A percentile compares a stretch with the other conserved stretches of the same genome.
These are phyloP conservation scores for Senna tora DNA, from an alignment of 306 rosid genomes.

Conservation along the genomic window DNA sequence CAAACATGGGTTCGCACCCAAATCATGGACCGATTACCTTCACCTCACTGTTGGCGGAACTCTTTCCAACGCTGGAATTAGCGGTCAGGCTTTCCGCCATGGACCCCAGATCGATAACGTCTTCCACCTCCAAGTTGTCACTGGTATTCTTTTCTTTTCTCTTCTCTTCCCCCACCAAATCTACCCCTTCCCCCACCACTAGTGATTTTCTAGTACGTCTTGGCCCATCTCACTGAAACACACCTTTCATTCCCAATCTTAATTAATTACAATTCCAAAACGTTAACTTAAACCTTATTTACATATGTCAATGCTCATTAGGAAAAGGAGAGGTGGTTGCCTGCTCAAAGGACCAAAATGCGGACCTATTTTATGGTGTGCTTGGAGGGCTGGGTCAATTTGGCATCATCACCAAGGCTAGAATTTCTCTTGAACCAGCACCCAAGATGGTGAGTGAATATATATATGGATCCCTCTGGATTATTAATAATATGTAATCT, in stretches of 20 bases:
- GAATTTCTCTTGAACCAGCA: slow-evolving; percentile 88
- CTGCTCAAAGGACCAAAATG: slow-evolving; percentile 70
- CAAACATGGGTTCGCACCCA: slow-evolving; percentile 82
- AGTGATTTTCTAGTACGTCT: slow-evolving; percentile 13
- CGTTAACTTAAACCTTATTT: no score
- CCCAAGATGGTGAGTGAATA: slow-evolving; percentile 66
- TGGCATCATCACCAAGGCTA: slow-evolving; percentile 88
- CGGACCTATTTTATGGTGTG: slow-evolving; percentile 80
- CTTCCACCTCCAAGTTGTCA: slow-evolving; percentile 81
- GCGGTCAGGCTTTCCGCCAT: slow-evolving; percentile 93
- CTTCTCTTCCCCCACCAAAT: background rate
- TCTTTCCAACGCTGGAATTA: slow-evolving; percentile 90
- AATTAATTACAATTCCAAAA: no score
- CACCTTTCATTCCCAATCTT: background rate
- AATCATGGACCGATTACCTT: slow-evolving; percentile 98
- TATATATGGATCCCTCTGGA: no score
- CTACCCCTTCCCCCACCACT: slow-evolving; percentile 15
- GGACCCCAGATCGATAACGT: slow-evolving; percentile 94
- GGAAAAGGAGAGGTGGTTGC: slow-evolving; percentile 88
- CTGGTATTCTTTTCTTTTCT: slow-evolving; percentile 49
- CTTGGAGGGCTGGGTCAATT: slow-evolving; percentile 99
- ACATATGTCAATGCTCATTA: slow-evolving; percentile 34
- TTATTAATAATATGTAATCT: no score
- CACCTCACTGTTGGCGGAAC: slow-evolving; percentile 96
- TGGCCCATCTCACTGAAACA: background rate